Evolutionary conservation across 768 basidiomycete genomes (phyloP), one percentile per base, ranked within the genome.

Genomic region (Leccinum boreale): DNA sequence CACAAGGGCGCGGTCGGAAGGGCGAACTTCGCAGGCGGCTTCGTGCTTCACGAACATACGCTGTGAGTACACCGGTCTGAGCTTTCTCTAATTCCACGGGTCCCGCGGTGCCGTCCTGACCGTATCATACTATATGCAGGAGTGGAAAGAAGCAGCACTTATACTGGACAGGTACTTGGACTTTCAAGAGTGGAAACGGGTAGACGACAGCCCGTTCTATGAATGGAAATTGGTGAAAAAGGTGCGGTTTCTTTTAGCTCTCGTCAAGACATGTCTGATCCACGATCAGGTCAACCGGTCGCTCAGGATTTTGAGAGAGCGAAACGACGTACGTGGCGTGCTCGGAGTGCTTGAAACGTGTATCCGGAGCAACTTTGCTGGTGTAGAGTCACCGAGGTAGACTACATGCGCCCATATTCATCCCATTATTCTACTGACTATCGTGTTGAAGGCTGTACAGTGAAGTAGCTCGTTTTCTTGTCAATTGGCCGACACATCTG

Each of bases 271-370:
- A 19, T 29, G 11, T 50, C 36, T 60, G 3, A 61, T 33, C 11
- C 46, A 11, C 7, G n/a, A 10, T n/a, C 50, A 85, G 85, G 92
- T 96, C 26, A 82, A 81, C 62, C 80, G 83, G 33, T 95, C 93
- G 1, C 75, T 98, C 52, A 83, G 75, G 58, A 81, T 76, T 23
- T 72, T 94, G 28, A 78, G 95, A 62, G 84, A 86, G 61, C 85
- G 82, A 63, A 85, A 86, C 33, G 95, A 99, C 69, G 87, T 84
- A 3, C 84, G 90, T 58, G 94, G 91, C 0, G 82, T 95, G 50
- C 81, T 96, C 46, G 94, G 92, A 4, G 90, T 98, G 0, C 75
- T 99, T 35, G 93, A 96, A 65, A 92, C 92, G 0, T 97, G 92
- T 63, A 81, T 98, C 46, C 81, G 94, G 54, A 82, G 85, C 23